phyloP scores from a whole-genome alignment of 805 yeast species.

The Blastobotrys attinorum region DNA sequence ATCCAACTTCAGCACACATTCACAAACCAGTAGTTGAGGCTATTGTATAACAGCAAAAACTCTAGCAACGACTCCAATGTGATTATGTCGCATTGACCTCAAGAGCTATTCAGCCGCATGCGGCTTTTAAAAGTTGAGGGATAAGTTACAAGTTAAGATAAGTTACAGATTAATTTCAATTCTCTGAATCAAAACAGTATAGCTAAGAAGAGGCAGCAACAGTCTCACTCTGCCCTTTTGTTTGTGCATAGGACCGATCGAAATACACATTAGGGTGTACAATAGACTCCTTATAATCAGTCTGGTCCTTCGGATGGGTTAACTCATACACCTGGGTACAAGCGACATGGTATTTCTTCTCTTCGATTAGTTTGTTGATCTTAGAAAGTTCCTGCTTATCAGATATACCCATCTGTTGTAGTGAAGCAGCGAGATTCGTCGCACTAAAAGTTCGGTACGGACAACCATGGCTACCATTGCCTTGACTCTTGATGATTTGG shows the following conservation, averaged over 20 bases:
- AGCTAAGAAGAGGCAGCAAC: too few relatives aligned
- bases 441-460: conserved; percentile 72
- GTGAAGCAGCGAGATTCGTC: conserved; percentile 51
- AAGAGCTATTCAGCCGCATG: too few relatives aligned
- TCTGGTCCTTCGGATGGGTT: conserved; percentile 37
- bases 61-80: too few relatives aligned
- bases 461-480: conserved; percentile 79
- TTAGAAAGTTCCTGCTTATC: conserved; percentile 49
- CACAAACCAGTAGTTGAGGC: too few relatives aligned
- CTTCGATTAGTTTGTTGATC: conserved; percentile 58
- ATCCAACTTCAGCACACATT: too few relatives aligned
- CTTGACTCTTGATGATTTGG: conserved; percentile 51
- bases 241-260: conserved; percentile 38
- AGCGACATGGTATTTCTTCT: conserved; percentile 72
- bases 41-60: too few relatives aligned
- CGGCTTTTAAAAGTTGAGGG: too few relatives aligned
- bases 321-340: conserved; percentile 84
- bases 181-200: too few relatives aligned
- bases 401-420: conserved; percentile 56
- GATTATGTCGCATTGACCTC: too few relatives aligned
- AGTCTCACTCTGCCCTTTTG: too few relatives aligned
- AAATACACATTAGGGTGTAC: conserved; percentile 86
- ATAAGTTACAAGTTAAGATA: too few relatives aligned
- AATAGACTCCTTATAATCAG: conserved; percentile 41
- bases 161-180: too few relatives aligned